Percentiles rank a stretch among this genome's conserved stretches.
phyloP scores from a whole-genome alignment of 352 stramenopile genomes.

The Pythium monospermum region DNA sequence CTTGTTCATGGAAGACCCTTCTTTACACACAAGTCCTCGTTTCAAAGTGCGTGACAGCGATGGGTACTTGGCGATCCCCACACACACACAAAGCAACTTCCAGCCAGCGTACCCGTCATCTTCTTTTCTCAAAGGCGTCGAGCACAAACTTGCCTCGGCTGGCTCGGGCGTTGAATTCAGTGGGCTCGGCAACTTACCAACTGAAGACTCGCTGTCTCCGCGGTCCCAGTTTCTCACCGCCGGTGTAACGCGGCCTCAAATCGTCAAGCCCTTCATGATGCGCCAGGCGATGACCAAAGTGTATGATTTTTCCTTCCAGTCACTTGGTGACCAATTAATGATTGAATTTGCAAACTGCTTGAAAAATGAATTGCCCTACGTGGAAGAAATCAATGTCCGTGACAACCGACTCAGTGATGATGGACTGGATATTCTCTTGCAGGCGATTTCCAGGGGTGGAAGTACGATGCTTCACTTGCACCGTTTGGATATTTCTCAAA shows the following conservation, averaged over 20 bases:
- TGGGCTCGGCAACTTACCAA: conserved; percentile 26
- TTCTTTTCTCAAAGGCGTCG: conserved; percentile 34
- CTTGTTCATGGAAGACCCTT: conserved; percentile 45
- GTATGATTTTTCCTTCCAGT: conserved; percentile 82
- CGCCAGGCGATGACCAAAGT: conserved; percentile 55
- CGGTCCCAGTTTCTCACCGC: conserved; percentile 57
- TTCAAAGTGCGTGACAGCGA: conserved; percentile 15
- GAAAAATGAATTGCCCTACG: conserved; percentile 45
- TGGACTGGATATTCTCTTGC: conserved; percentile 51
- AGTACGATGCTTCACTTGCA: conserved; percentile 44
- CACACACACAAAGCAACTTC: conserved; percentile 21
- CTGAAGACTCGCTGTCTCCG: conserved; percentile 50
- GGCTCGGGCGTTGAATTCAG: conserved; percentile 10
- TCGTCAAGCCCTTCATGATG: conserved; percentile 63
- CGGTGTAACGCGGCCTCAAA: conserved; percentile 37
- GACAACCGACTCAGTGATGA: conserved; percentile 86
- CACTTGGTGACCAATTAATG: conserved; percentile 64
- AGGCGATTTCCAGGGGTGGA: conserved; percentile 47
- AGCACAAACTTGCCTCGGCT: conserved; percentile 20
- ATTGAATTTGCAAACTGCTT: conserved; percentile 60
- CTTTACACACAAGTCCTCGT: conserved; percentile 8
- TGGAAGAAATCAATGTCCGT: conserved; percentile 78
- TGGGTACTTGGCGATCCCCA: conserved; percentile 9
- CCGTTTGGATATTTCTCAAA: conserved; percentile 68
- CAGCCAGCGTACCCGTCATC: conserved; percentile 41